Base-by-base conservation (phyloP, 2,329 filamentous ascomycete species). In the Fonsecaea multimorphosa region DNA sequence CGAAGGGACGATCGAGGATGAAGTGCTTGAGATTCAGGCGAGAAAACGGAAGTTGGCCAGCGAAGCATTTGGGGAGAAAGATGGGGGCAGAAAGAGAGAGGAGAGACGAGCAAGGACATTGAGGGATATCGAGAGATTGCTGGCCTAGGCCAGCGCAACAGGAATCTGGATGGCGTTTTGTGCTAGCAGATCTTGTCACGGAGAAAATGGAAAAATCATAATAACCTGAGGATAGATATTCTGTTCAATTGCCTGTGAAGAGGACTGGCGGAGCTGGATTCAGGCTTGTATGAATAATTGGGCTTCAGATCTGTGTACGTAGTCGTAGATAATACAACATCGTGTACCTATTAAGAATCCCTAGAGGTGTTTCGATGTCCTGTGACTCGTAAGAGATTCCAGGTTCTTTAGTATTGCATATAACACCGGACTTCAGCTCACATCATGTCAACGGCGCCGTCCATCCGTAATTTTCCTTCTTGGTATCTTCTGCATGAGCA, bases 1-100 rank as follows among this genome's bases (percentile, higher is more conserved):
- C 80, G 90, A 96, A 72, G 86, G 83, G 0, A 91, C 86, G 7
- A 87, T 97, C 4, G 93, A 97, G 76, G 91, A 96, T 76, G 83
- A 88, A 0, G 92, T 96, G 22, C 80, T 96, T 40, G 84, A 87
- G 19, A 88, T 96, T 54, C 93, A 97, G 77, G 83, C 85, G 44
- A 87, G 90, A 72, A 97, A 97, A 82, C 84, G 92, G 46, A 85
- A 89, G 73, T 78, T 96, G 58, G 92, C 95, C 76, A 86, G 84
- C 38, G 86, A 91, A 72, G 92, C 92, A 0, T 95, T 96, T 78
- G 85, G 88, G 65, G 93, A 96, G 79, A 91, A 89, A 65, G 79
- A 78, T 56, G 68, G 61, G 61, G 63, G 64, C 46, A 72, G 61
- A 64, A 71, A 69, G 65, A 65, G 71, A 60, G 68, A 68, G 59